These are phyloP conservation scores for Vitis vinifera DNA, from an alignment of 164 flowering plant genomes.

Conservation along the genomic window DNA sequence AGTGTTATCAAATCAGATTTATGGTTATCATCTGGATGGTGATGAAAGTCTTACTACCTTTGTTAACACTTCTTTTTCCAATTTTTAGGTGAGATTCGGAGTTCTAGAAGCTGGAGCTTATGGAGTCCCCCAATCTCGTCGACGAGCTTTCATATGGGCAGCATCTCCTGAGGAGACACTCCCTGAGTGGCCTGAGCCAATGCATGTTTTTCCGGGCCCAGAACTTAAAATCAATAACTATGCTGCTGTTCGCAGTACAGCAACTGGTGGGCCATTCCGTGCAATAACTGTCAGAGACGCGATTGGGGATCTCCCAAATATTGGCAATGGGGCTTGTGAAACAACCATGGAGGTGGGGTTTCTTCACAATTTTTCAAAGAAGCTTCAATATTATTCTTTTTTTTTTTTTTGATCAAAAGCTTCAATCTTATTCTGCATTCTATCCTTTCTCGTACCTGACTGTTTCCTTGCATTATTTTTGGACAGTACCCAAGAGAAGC, in stretches of 20 bases:
- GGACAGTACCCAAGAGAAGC: conserved; percentile 73
- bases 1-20: too few relatives aligned
- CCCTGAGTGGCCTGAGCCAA: conserved; percentile 99
- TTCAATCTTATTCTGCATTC: too few relatives aligned
- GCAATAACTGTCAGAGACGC: conserved; percentile 88
- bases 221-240: conserved; percentile 72
- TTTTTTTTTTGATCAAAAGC: too few relatives aligned
- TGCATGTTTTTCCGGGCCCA: conserved; percentile 86
- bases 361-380: too few relatives aligned
- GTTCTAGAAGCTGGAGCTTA: conserved; percentile 89
- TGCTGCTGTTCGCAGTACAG: conserved; percentile 86
- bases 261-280: conserved; percentile 87
- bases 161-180: conserved; percentile 82
- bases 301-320: conserved; percentile 90
- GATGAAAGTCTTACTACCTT: too few relatives aligned
- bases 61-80: too few relatives aligned
- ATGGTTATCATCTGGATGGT: too few relatives aligned
- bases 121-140: conserved; percentile 93
- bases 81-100: conserved; percentile 68
- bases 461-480: conserved; percentile 2
- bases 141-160: conserved; percentile 96
- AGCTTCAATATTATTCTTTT: too few relatives aligned
- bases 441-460: not conserved
- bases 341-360: conserved; percentile 39
- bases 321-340: conserved; percentile 71